Conservation (phyloP, 2,329 filamentous ascomycete genomes). For the Alternaria gaisen region DNA sequence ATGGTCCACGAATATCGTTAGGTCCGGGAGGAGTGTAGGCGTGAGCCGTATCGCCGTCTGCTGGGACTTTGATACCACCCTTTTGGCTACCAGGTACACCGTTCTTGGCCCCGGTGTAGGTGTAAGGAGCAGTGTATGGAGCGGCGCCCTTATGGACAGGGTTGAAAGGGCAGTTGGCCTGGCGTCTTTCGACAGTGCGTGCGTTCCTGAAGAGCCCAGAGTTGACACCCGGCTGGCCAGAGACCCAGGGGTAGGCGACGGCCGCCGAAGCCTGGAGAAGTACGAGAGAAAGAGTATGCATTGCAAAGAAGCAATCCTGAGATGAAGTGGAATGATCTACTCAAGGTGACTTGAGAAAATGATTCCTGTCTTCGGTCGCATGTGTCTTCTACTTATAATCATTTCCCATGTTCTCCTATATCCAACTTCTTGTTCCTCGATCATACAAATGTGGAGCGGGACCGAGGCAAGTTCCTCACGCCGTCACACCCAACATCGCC, state of each 20-base stretch:
- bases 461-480: constrained; percentile 5
- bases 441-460: neutral
- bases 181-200: constrained; percentile 22
- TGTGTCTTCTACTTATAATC: constrained; percentile 4
- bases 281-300: constrained; percentile 28
- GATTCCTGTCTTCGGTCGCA: neutral
- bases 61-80: constrained; percentile 58
- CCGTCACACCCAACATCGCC: neutral
- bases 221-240: constrained; percentile 29
- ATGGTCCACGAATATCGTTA: constrained; percentile 44
- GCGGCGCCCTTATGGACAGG: constrained; percentile 33
- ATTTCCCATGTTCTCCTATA: neutral
- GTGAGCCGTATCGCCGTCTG: constrained; percentile 50
- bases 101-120: constrained; percentile 57
- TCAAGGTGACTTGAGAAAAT: constrained; percentile 1
- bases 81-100: constrained; percentile 53
- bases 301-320: constrained; percentile 8
- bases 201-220: constrained; percentile 21
- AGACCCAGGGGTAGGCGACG: constrained; percentile 33
- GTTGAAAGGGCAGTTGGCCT: constrained; percentile 35
- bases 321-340: neutral
- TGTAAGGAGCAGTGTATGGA: constrained; percentile 30
- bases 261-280: constrained; percentile 27
- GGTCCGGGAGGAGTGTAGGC: constrained; percentile 27
- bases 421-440: neutral